Evolutionary conservation across 225 moss, liverwort and hornwort genomes (phyloP).

Genomic region (Physcomitrium patens): DNA sequence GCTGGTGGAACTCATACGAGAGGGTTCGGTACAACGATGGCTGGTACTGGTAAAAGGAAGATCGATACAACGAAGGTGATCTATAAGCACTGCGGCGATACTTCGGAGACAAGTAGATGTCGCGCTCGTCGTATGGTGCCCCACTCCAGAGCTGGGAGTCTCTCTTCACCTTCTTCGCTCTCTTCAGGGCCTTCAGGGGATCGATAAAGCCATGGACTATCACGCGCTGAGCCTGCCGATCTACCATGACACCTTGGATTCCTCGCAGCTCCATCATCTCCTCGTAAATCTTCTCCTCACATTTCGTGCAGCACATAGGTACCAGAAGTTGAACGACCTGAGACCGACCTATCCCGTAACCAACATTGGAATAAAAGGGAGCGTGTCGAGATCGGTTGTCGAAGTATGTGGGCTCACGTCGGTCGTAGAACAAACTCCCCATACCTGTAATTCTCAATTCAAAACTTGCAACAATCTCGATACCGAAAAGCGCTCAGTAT

Average conservation of each 20-base stretch:
- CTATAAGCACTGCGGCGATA: conserved; percentile 38
- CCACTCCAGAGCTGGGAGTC: conserved; percentile 40
- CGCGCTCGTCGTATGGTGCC: neutral
- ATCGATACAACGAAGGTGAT: conserved; percentile 32
- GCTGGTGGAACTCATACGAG: conserved; percentile 15
- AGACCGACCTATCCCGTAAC: conserved; percentile 20
- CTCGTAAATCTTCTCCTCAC: conserved; percentile 49
- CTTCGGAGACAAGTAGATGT: conserved; percentile 23
- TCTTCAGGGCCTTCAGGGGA: conserved; percentile 49
- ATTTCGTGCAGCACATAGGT: conserved; percentile 59
- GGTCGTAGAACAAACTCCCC: no score
- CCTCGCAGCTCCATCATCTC: conserved; percentile 50
- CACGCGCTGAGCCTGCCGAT: conserved; percentile 40
- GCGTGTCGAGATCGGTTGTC: conserved; percentile 11
- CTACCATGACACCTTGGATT: conserved; percentile 36
- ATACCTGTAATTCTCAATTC: no score
- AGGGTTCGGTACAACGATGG: conserved; percentile 28
- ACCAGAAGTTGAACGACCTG: conserved; percentile 45
- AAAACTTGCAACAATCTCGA: no score
- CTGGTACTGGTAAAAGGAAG: conserved; percentile 28
- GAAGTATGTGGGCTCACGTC: conserved; percentile 19
- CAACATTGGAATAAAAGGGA: conserved; percentile 9
- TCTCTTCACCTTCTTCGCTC: conserved; percentile 52
- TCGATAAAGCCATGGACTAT: conserved; percentile 52
- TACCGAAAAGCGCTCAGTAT: no score